These are phyloP conservation scores for Tetramitus jugosus DNA, from an alignment of 208 protist species.

Conservation along the genomic window DNA sequence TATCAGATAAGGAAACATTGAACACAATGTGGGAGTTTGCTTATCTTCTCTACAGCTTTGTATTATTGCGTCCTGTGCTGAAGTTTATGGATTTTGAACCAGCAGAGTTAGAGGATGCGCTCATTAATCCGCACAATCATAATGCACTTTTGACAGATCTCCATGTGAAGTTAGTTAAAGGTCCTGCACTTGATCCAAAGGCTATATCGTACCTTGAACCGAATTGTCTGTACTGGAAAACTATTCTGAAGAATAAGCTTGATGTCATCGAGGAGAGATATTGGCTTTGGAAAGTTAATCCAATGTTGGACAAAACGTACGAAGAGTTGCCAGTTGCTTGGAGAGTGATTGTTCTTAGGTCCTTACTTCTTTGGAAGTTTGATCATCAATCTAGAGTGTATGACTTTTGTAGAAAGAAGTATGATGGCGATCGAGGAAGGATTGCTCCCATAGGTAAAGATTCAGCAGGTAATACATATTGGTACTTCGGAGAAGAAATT, in stretches of 20 bases:
- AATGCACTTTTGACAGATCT: conserved; percentile 7
- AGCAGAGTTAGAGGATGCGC: not conserved
- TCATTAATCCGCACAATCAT: not conserved
- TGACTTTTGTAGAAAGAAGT: not conserved
- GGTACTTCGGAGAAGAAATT: conserved; percentile 13
- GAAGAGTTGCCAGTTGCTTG: not conserved
- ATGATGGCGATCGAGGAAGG: not conserved
- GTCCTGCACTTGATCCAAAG: conserved; percentile 9
- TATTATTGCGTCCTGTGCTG: not conserved
- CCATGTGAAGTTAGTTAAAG: not conserved
- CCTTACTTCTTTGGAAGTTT: conserved; percentile 6
- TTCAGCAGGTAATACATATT: not conserved
- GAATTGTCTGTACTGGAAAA: not conserved
- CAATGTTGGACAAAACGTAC: not conserved
- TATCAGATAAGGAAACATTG: conserved; percentile 6
- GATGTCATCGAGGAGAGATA: not conserved
- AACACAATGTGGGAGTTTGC: conserved; percentile 1
- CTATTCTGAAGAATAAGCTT: conserved; percentile 7
- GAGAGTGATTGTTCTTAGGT: not conserved
- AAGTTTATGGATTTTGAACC: not conserved
- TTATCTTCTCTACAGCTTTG: not conserved
- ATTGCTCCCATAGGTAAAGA: not conserved
- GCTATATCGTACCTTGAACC: not conserved
- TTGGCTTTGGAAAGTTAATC: conserved; percentile 7
- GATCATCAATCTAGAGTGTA: not conserved